These are phyloP conservation scores for Heimioporus punctisporus DNA, from an alignment of 1,284 basidiomycete genomes.

Conservation along the genomic window DNA sequence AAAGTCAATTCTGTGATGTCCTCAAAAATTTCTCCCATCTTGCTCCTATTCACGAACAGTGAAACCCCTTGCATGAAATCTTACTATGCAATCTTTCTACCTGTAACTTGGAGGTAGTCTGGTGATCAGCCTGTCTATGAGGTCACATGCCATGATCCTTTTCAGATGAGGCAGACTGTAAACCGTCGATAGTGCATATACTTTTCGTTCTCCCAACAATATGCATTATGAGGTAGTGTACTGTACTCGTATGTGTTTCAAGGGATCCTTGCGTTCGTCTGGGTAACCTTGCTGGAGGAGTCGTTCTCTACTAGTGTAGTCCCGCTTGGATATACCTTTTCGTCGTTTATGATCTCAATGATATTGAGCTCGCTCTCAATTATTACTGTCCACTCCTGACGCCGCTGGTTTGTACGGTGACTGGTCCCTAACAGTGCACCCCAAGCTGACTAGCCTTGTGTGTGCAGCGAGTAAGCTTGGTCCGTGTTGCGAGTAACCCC, in stretches of 20 bases:
- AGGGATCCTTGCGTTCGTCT: slow-evolving; percentile 85
- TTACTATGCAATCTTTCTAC: no score
- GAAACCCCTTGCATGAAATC: no score
- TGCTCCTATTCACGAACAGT: no score
- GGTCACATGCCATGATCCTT: no score
- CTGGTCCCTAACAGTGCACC: slow-evolving; percentile 57
- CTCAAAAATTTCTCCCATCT: no score
- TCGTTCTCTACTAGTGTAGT: slow-evolving; percentile 52
- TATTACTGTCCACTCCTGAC: slow-evolving; percentile 43
- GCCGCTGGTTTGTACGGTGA: slow-evolving; percentile 30
- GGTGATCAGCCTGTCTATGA: no score
- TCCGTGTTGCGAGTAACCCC: slow-evolving; percentile 50
- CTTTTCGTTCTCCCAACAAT: no score
- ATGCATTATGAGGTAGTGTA: no score
- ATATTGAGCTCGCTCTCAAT: slow-evolving; percentile 77
- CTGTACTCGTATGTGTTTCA: slow-evolving; percentile 36
- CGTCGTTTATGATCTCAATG: slow-evolving; percentile 79
- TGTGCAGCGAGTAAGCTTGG: slow-evolving; percentile 55
- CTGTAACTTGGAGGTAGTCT: no score
- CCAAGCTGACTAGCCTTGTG: slow-evolving; percentile 66
- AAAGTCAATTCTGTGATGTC: no score
- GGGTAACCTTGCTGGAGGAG: slow-evolving; percentile 76
- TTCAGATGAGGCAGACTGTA: no score
- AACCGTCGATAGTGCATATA: no score
- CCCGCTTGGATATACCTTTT: slow-evolving; percentile 77